These are phyloP conservation scores for Sarocladium kiliense DNA, from an alignment of 2,329 filamentous ascomycete species.

Conservation along the genomic window DNA sequence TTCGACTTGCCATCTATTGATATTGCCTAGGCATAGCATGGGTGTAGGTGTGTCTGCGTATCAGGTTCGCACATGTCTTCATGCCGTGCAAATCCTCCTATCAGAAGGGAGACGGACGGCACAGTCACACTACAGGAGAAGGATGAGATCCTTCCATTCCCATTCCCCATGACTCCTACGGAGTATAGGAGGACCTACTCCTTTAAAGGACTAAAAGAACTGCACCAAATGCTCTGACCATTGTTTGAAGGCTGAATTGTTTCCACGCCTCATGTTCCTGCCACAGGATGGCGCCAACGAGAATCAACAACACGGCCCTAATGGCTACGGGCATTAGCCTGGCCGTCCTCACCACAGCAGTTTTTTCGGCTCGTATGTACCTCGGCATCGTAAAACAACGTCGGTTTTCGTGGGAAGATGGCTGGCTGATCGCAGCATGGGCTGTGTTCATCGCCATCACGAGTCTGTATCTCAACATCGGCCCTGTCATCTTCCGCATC, in stretches of 20 bases:
- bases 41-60: not conserved
- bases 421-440: slow-evolving; percentile 12
- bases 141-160: not conserved
- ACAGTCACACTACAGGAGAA: not conserved
- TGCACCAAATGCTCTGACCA: not conserved
- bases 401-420: slow-evolving; percentile 13
- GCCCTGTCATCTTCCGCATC: slow-evolving; percentile 11
- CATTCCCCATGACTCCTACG: not conserved
- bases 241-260: not conserved
- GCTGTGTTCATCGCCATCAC: slow-evolving; percentile 13
- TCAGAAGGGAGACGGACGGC: not conserved
- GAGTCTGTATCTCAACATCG: slow-evolving; percentile 12
- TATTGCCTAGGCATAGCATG: not conserved
- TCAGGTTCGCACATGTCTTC: too few species aligned
- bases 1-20: not conserved
- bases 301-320: slow-evolving; percentile 9
- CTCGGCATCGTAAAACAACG: slow-evolving; percentile 11
- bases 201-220: too few species aligned
- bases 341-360: slow-evolving; percentile 9
- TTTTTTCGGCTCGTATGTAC: slow-evolving; percentile 10
- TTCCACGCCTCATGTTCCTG: not conserved
- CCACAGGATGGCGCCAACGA: not conserved
- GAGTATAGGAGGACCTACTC: too few species aligned
- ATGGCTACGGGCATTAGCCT: slow-evolving; percentile 12
- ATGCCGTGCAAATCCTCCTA: not conserved